phyloP scores from a whole-genome alignment of 2,329 filamentous ascomycete genomes.

The Ceratocystis ficicola region DNA sequence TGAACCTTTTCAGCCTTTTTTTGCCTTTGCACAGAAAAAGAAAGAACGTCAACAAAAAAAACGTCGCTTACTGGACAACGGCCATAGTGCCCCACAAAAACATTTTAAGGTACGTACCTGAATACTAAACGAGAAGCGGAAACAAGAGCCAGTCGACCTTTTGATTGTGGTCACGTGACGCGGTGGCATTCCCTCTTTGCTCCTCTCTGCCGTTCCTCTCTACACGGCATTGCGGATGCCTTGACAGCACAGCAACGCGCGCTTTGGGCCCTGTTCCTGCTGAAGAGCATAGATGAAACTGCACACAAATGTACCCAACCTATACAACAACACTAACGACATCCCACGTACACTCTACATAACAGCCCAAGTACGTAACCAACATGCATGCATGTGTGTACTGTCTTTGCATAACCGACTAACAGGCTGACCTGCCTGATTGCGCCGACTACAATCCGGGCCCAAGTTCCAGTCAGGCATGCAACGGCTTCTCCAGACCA shows the following conservation, averaged over 20 bases:
- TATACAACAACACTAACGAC: background rate
- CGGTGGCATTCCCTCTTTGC: background rate
- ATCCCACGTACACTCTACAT: background rate
- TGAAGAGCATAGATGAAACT: too few relatives aligned
- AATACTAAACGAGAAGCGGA: background rate
- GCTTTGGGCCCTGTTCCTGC: background rate
- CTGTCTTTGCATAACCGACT: background rate
- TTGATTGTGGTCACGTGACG: background rate
- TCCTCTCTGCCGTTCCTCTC: background rate
- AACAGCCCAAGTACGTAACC: too few relatives aligned
- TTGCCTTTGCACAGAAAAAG: constrained; percentile 18
- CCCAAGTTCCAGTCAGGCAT: background rate
- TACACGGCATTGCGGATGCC: background rate
- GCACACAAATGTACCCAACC: too few relatives aligned
- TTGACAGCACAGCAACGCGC: background rate
- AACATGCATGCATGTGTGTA: background rate
- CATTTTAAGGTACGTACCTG: background rate
- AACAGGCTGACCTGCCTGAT: too few relatives aligned
- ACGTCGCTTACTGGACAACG: constrained; percentile 20
- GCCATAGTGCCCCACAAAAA: constrained; percentile 17
- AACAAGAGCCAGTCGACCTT: background rate
- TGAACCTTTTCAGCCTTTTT: background rate
- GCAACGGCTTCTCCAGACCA: background rate
- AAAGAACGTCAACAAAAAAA: constrained; percentile 21
- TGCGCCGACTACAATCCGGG: background rate